Base-by-base conservation (phyloP, 1,284 basidiomycete genomes). In the Marasmius sp. region DNA sequence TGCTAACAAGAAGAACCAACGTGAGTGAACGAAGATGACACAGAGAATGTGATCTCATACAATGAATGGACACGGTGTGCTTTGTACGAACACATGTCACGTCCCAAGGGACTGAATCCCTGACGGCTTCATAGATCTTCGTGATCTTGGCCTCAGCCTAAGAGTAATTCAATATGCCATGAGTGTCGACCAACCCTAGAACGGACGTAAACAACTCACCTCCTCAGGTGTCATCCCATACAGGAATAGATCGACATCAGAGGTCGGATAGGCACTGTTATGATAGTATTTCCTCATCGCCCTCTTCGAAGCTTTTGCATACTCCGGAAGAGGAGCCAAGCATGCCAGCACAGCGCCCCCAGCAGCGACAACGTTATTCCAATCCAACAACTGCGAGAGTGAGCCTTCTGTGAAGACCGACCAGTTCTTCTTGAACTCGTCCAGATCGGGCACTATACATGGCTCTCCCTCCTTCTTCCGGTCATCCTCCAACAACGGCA, bases 41-140 rank as follows among this genome's bases (percentile, higher is more conserved):
- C 39, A n/a, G 12, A 18, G 12, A 22, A 20, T 57, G 51, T 20
- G 33, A 48, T 36, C 34, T 66, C 80, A 33, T 57, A 83, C 82
- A 85, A 68, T 87, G 81, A 66, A 88, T 86, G 8, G 85, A 86
- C 47, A 86, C 75, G 0, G 85, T 84, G 65, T 88, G 83, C 71
- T 84, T 86, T 57, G 84, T 85, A 45, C 85, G 79, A 60, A 88
- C 81, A 61, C 85, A 86, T n/a, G 84, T 86, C 11, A 85, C 83
- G 67, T 86, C 85, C 85, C 85, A 87, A 27, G 85, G 85, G 27
- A 87, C 80, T 2, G 84, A 84, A 67, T 86, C 83, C 33, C 84
- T 75, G 16, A 88, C 83, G 5, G 85, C 85, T 66, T 86, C 82
- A 66, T 83, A 87, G 39, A 88, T 85, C 20, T 72, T 64, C 47